A percentile compares a stretch with the other conserved stretches of the same genome.
Evolutionary conservation across 2,329 filamentous ascomycete species (phyloP).

Genomic region (Hypoxylon sp.): DNA sequence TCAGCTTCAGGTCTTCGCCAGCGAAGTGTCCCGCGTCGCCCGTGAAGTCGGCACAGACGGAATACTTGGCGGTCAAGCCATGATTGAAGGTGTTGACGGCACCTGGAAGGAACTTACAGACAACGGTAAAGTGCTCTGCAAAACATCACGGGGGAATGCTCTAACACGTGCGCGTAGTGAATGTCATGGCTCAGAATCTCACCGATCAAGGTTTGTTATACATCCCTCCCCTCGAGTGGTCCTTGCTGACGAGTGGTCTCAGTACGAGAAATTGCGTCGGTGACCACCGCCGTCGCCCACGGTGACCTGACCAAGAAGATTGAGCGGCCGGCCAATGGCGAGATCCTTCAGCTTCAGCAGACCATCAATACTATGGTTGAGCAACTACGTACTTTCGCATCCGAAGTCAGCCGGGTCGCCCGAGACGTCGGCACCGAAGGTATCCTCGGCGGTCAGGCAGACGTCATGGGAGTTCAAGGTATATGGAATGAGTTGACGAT

Average conservation of each 20-base stretch:
- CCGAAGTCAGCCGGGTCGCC: constrained; percentile 83
- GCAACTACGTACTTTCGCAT: constrained; percentile 82
- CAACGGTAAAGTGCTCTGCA: constrained; percentile 63
- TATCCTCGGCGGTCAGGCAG: constrained; percentile 81
- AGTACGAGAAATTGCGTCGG: constrained; percentile 85
- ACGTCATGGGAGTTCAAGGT: constrained; percentile 83
- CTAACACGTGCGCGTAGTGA: constrained; percentile 61
- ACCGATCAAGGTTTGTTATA: constrained; percentile 70
- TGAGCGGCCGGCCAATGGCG: constrained; percentile 79
- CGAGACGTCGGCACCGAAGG: constrained; percentile 86
- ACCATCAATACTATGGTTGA: constrained; percentile 93
- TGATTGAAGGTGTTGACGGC: constrained; percentile 91
- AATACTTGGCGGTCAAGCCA: constrained; percentile 90
- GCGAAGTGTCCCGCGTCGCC: constrained; percentile 92
- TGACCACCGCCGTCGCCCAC: constrained; percentile 83
- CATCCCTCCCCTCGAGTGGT: background rate
- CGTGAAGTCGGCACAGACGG: constrained; percentile 97
- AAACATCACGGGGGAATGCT: constrained; percentile 26
- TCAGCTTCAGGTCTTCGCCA: constrained; percentile 94
- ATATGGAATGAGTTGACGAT: constrained; percentile 90
- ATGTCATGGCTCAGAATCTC: constrained; percentile 84
- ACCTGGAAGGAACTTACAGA: constrained; percentile 98
- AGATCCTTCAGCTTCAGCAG: constrained; percentile 83
- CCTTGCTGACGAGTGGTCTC: constrained; percentile 10
- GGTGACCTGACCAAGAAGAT: constrained; percentile 87